phyloP scores from a whole-genome alignment of 2,329 filamentous ascomycete genomes.

The Sporothrix variecibatus region DNA sequence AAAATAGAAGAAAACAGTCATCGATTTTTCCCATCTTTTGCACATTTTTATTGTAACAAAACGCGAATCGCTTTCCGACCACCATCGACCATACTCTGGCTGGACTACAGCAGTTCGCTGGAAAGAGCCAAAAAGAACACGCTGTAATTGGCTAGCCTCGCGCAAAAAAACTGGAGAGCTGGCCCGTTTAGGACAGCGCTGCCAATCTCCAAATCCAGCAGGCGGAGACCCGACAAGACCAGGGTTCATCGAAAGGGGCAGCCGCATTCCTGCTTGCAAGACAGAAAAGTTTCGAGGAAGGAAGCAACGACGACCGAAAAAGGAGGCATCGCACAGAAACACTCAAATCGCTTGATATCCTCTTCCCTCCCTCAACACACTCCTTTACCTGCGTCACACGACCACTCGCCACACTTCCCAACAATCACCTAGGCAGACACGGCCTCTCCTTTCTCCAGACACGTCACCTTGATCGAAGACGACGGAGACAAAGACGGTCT shows the following conservation, averaged over 20 bases:
- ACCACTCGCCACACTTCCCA: background rate
- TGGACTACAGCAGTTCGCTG: background rate
- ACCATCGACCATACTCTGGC: background rate
- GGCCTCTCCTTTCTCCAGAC: background rate
- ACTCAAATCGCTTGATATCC: too few species aligned
- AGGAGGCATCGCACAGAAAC: background rate
- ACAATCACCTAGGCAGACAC: conserved; percentile 13
- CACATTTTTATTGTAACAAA: background rate
- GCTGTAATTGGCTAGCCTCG: conserved; percentile 23
- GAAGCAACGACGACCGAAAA: conserved; percentile 5
- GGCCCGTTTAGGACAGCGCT: background rate
- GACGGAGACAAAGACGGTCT: background rate
- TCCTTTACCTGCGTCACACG: background rate
- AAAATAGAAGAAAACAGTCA: background rate
- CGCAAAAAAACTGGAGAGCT: conserved; percentile 17
- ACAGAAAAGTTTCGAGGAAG: background rate
- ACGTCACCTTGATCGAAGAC: conserved; percentile 20
- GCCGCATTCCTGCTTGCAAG: background rate
- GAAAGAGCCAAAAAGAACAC: background rate
- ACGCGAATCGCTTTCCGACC: background rate
- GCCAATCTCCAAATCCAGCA: background rate
- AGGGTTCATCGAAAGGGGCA: conserved; percentile 5
- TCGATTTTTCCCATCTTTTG: background rate
- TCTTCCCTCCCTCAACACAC: background rate
- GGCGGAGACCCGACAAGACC: background rate